Evolutionary conservation across 768 basidiomycete genomes (phyloP), one percentile per base, ranked within the genome.

Genomic region (Podaxis pistillaris): DNA sequence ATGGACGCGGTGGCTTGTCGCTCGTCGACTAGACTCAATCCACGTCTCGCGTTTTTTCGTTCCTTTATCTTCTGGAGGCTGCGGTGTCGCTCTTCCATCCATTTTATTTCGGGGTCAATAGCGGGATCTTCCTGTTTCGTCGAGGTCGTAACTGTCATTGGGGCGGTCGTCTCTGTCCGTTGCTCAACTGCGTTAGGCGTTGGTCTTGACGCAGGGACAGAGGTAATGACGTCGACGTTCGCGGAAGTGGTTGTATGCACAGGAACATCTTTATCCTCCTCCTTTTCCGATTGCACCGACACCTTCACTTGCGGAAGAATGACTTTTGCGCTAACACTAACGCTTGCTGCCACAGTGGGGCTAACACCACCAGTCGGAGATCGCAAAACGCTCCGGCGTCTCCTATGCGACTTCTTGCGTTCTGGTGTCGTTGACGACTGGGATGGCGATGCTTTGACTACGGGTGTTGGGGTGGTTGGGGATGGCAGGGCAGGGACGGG

Each of bases 81-180:
- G 51, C 64, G 68, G 66, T 72, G 71, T 22, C 76, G 69, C 52
- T 66, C 62, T 53, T 67, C 71, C 74, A 74, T 74, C 77, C 73
- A 74, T 57, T n/a, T 70, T 68, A 55, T 12, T 44, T 38, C 26
- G 24, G n/a, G 24, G 9, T 64, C 52, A 6, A 30, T 17, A 7
- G 53, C 22, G n/a, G 44, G 17, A 8, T 44, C 41, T 0, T 28
- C 19, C n/a, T 9, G 36, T 17, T 58, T 36, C 22, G 56, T 24
- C 7, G 38, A 13, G 40, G 33, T 58, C 40, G 22, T 44, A 26
- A 22, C 41, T 49, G 40, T 58, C 62, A 37, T 67, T 56, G 38
- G 63, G 60, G 33, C 64, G 49, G 33, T 33, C 33, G 33, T 9
- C 8, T 33, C 33, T 33, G 33, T 1, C 33, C 33, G 33, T 33